phyloP scores from a whole-genome alignment of 2,329 filamentous ascomycete genomes.

The Fusarium multiceps region DNA sequence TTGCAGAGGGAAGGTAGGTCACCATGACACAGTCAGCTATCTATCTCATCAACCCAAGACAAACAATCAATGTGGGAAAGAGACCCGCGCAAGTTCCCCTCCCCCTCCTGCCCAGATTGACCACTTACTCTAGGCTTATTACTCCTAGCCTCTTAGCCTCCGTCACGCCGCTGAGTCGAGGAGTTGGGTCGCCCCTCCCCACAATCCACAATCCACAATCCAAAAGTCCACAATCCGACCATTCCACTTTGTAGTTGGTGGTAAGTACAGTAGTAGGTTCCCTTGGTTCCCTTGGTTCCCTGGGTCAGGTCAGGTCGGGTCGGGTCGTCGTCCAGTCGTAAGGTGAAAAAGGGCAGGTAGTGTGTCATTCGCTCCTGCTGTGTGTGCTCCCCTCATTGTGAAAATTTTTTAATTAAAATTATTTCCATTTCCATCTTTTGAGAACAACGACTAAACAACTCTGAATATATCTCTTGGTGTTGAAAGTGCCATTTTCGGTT shows the following conservation, averaged over 20 bases:
- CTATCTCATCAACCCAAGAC: neutral
- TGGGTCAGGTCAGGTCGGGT: neutral
- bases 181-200: slow-evolving; percentile 31
- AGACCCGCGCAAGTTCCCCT: slow-evolving; percentile 14
- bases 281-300: slow-evolving; percentile 19
- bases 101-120: slow-evolving; percentile 2
- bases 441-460: slow-evolving; percentile 33
- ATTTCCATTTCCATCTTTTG: slow-evolving; percentile 31
- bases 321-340: slow-evolving; percentile 28
- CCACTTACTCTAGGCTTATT: slow-evolving; percentile 2
- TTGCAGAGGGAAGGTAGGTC: neutral
- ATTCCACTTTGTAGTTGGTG: slow-evolving; percentile 34
- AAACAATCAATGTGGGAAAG: neutral
- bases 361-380: slow-evolving; percentile 37
- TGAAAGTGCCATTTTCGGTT: slow-evolving; percentile 19
- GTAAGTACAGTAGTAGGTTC: slow-evolving; percentile 13
- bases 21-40: neutral
- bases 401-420: slow-evolving; percentile 42
- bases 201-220: slow-evolving; percentile 38
- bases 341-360: slow-evolving; percentile 23
- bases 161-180: slow-evolving; percentile 1
- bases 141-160: neutral
- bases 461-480: slow-evolving; percentile 28
- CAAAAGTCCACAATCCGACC: slow-evolving; percentile 16
- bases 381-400: slow-evolving; percentile 44